Conservation (phyloP, 805 yeast species). For the Vanderwaltozyma verrucispora region DNA sequence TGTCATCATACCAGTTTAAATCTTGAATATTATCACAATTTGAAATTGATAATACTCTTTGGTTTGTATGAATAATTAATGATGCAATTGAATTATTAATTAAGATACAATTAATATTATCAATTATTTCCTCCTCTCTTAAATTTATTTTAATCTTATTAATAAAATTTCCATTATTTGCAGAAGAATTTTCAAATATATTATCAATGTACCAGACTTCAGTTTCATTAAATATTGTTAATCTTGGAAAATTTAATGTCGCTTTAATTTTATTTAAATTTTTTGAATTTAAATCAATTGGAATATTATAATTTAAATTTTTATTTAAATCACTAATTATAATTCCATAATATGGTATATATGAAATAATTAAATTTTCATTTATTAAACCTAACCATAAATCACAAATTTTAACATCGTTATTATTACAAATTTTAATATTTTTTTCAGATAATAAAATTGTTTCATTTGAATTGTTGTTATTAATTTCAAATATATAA, state of each 20-base stretch:
- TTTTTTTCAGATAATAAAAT: background rate
- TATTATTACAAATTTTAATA: background rate
- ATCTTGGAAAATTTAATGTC: slow-evolving; percentile 5
- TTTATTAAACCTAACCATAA: slow-evolving; percentile 1
- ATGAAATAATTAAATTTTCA: slow-evolving; percentile 1
- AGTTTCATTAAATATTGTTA: slow-evolving; percentile 3
- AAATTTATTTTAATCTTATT: slow-evolving; percentile 1
- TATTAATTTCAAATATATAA: background rate
- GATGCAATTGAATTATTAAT: background rate
- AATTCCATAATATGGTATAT: background rate
- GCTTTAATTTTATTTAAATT: slow-evolving; percentile 1
- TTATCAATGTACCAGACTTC: slow-evolving; percentile 4
- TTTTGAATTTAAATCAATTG: background rate
- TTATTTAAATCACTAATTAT: background rate
- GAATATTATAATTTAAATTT: background rate
- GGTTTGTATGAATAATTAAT: slow-evolving; percentile 3
- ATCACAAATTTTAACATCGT: background rate
- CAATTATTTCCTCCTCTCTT: slow-evolving; percentile 1
- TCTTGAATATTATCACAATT: background rate
- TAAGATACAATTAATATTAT: background rate
- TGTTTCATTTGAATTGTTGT: no score
- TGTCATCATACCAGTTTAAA: slow-evolving; percentile 3
- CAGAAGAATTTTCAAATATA: slow-evolving; percentile 1
- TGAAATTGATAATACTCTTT: slow-evolving; percentile 3
- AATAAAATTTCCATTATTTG: no score